Base-by-base conservation (phyloP, 768 basidiomycete genomes). In the Neoboletus magnificus region DNA sequence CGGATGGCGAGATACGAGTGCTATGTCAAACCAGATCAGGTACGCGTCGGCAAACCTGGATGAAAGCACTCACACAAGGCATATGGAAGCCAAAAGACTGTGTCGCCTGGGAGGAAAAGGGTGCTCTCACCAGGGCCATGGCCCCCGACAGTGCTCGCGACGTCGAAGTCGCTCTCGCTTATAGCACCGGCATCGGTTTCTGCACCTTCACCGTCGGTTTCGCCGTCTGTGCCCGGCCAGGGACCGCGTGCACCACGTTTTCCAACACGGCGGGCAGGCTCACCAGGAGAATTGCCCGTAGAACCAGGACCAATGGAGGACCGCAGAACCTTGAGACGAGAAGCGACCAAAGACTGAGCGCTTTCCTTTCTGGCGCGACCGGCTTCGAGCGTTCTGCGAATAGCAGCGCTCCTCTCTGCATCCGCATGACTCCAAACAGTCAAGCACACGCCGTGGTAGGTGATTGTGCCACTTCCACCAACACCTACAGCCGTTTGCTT, bases 391-490 rank as follows among this genome's bases (percentile, higher is more conserved):
- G 89, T 90, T 48, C 87, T 81, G 22, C 92, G 84, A 62, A 95
- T 94, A 1, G 93, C 93, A 15, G 78, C 80, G 52, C 88, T 86
- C 46, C 93, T 85, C 63, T 93, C 88, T 0, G 86, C 86, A 66
- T 98, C 95, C 20, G 93, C 93, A 65, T 95, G 93, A 4, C 91
- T 93, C 93, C 93, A 98, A 2, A 97, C 92, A 2, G 93, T 93
- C 56, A 98, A 78, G 62, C 92, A 93, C 36, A 96, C 93, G 45
- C 93, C 93, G 66, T 97, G 84, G 68, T 92, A 96, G 10, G 88
- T 85, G 57, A 91, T 70, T 3, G 72, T 71, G 6, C 69, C 65
- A 10, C 42, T 56, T 29, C 76, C 63, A 25, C 73, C 65, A 50
- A 80, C 79, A n/a, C 77, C 77, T 0, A 60, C 40, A 1, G 56